Evolutionary conservation across 306 rosid genomes (phyloP).

Genomic region (Fagus crenata): DNA sequence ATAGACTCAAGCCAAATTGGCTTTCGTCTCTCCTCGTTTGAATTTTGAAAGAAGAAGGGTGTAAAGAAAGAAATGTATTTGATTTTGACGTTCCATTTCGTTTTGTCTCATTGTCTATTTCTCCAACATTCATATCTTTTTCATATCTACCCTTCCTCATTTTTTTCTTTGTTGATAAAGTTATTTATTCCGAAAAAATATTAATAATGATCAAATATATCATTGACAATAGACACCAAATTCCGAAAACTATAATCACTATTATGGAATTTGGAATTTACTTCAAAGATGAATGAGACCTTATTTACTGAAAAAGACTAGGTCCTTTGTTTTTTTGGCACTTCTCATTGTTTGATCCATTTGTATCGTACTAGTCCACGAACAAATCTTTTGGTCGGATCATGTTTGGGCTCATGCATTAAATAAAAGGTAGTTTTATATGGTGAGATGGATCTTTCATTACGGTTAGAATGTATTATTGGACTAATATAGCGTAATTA

Average conservation of each 20-base stretch:
- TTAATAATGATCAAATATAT: background rate
- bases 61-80: constrained; percentile 20
- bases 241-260: background rate
- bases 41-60: background rate
- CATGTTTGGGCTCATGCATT: no score
- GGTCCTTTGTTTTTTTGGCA: background rate
- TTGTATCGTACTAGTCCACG: background rate
- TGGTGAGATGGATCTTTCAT: background rate
- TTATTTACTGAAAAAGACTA: background rate
- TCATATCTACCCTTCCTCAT: no score
- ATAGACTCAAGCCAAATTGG: background rate
- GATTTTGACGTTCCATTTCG: constrained; percentile 30
- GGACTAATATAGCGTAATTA: no score
- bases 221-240: background rate
- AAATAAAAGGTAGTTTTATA: background rate
- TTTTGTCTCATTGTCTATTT: background rate
- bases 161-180: no score
- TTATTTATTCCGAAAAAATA: no score
- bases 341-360: background rate
- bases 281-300: background rate
- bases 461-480: no score
- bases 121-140: no score
- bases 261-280: background rate
- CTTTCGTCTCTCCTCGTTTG: background rate
- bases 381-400: no score